phyloP scores from a whole-genome alignment of 768 basidiomycete species.

The Galerina sulciceps region DNA sequence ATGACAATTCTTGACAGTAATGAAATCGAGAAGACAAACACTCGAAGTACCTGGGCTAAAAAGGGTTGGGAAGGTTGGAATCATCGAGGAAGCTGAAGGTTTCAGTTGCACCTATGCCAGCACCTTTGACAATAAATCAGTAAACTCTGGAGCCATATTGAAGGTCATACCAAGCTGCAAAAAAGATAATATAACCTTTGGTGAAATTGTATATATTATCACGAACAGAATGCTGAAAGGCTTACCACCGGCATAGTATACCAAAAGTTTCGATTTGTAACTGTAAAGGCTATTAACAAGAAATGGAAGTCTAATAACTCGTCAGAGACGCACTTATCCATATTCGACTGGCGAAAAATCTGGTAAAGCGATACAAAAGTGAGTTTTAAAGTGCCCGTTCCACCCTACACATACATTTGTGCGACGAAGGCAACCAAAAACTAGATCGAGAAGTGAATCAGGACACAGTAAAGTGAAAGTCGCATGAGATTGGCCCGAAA shows the following conservation, averaged over 20 bases:
- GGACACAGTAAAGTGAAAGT: not conserved
- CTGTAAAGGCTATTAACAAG: not conserved
- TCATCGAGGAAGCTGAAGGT: not conserved
- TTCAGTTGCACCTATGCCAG: not conserved
- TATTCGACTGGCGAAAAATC: slow-evolving; percentile 17
- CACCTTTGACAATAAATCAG: not conserved
- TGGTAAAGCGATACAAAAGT: not conserved
- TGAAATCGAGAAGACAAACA: not conserved
- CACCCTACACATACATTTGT: not conserved
- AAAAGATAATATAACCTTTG: not conserved
- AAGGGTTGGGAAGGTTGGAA: not conserved
- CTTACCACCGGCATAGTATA: not conserved
- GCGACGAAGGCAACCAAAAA: slow-evolving; percentile 2
- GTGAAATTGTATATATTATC: not conserved
- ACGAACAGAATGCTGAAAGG: not conserved
- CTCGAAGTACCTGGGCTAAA: not conserved
- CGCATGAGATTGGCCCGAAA: not conserved
- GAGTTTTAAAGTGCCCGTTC: not conserved
- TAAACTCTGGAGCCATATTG: not conserved
- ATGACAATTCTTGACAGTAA: too few relatives aligned
- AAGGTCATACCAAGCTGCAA: not conserved
- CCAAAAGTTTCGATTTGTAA: not conserved
- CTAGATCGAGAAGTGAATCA: not conserved
- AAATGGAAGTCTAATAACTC: not conserved
- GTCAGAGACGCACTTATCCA: slow-evolving; percentile 11